These are phyloP conservation scores for Murraya koenigii DNA, from an alignment of 345 rosid genomes.

Conservation along the genomic window DNA sequence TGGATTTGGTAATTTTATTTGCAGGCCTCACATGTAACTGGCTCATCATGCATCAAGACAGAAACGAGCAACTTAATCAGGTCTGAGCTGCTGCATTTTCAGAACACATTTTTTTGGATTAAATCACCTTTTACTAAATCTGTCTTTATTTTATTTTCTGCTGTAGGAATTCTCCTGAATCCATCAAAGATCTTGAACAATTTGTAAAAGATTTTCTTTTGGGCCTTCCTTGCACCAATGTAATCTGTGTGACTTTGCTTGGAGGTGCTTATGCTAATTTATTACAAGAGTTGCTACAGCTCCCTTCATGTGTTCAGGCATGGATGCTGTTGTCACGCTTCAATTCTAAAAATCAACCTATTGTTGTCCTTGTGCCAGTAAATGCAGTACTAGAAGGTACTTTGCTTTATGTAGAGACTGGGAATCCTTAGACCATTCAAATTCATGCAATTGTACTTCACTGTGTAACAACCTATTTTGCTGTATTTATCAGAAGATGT, in stretches of 20 bases:
- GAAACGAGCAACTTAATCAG: conserved; percentile 42
- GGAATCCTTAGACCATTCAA: background rate
- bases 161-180: conserved; percentile 80
- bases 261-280: conserved; percentile 53
- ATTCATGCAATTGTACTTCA: background rate
- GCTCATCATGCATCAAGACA: conserved; percentile 31
- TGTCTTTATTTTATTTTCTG: conserved; percentile 17
- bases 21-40: conserved; percentile 41
- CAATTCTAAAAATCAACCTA: conserved; percentile 53
- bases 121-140: conserved; percentile 14
- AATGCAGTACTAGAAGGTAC: conserved; percentile 70
- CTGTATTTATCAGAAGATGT: conserved; percentile 34
- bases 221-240: conserved; percentile 57
- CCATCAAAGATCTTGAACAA: conserved; percentile 58
- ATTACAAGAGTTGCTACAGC: conserved; percentile 51
- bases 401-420: conserved; percentile 7
- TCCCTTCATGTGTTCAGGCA: conserved; percentile 52
- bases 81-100: conserved; percentile 34
- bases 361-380: conserved; percentile 70
- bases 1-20: conserved; percentile 20
- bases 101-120: conserved; percentile 1
- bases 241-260: conserved; percentile 71
- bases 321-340: conserved; percentile 82
- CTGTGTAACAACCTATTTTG: conserved; percentile 5
- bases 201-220: conserved; percentile 58